Evolutionary conservation across 2,329 filamentous ascomycete genomes (phyloP), one percentile per base, ranked within the genome.

Genomic region (Tolypocladium amazonense): DNA sequence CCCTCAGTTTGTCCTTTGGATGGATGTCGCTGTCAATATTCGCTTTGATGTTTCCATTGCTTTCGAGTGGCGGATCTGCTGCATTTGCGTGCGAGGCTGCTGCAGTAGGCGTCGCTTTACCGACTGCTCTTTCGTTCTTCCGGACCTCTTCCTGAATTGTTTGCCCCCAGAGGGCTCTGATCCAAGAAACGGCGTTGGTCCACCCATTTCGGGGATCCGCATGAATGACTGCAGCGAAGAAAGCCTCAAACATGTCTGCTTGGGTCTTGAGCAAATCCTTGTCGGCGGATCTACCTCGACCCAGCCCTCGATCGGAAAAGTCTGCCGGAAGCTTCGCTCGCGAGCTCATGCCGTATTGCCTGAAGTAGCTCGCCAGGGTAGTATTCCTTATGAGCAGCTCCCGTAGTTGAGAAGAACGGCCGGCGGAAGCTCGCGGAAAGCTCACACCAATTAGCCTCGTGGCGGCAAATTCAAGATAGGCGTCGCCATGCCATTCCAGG

Each of bases 201-300:
- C 88, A 81, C 1, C 92, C 92, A 55, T 83, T 70, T 3, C 76
- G 72, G 0, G 84, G 79, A 66, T 91, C 83, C 1, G 87, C 86
- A 2, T 90, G 75, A 39, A 96, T 81, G 7, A 92, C 75, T 3
- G 88, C 92, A 11, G 89, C 92, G 20, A 96, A 84, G 66, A 95
- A 97, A 0, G 93, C 89, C 71, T 97, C 93, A 67, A 97, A 95
- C 23, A 97, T 81, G 69, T 97, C 93, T 11, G 88, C 92, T 59
- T 89, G 79, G 12, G 91, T 85, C 72, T 97, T 97, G 18, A 77
- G 81, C 61, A 82, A 79, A 50, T 80, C 81, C 70, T 81, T 86
- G 69, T 68, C 73, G 59, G 68, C 80, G 7, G 70, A 70, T 14
- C 63, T 68, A 18, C 67, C 67, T 25, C 63, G 64, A 11, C 69